Conservation (phyloP, 768 basidiomycete species). For the Boletus speciosus region DNA sequence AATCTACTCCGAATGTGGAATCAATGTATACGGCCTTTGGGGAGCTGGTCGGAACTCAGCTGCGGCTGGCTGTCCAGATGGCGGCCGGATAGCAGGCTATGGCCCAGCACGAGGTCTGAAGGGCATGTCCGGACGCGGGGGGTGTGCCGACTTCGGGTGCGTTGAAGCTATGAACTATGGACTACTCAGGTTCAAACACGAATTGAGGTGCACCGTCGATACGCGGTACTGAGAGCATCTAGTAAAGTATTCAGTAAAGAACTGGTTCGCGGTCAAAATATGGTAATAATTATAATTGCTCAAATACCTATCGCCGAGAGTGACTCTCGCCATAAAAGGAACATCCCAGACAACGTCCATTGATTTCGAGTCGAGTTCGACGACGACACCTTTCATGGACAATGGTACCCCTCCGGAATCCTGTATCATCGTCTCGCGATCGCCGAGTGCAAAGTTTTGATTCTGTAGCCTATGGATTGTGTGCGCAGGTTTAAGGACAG, state of each 20-base stretch:
- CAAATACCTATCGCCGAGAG: slow-evolving; percentile 53
- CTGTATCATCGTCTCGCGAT: slow-evolving; percentile 94
- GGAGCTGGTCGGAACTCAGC: slow-evolving; percentile 65
- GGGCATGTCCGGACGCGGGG: slow-evolving; percentile 44
- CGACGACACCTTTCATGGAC: slow-evolving; percentile 88
- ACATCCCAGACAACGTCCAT: slow-evolving; percentile 98
- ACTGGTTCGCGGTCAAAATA: neutral
- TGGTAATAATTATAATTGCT: neutral
- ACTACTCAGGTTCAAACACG: slow-evolving; percentile 84
- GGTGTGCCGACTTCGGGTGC: slow-evolving; percentile 51
- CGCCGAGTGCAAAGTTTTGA: slow-evolving; percentile 55
- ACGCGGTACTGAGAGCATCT: slow-evolving; percentile 94
- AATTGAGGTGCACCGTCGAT: slow-evolving; percentile 79
- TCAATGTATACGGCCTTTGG: slow-evolving; percentile 15
- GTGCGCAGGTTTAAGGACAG: slow-evolving; percentile 90
- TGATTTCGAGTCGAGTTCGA: slow-evolving; percentile 79
- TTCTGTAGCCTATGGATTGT: slow-evolving; percentile 73
- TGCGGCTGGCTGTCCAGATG: slow-evolving; percentile 49
- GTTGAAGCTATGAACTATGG: slow-evolving; percentile 86
- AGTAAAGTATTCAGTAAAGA: neutral
- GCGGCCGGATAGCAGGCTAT: slow-evolving; percentile 54
- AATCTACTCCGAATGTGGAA: neutral
- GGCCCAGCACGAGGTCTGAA: slow-evolving; percentile 72
- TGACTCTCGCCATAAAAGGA: slow-evolving; percentile 90
- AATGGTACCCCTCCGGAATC: slow-evolving; percentile 92